Evolutionary conservation across 768 basidiomycete genomes (phyloP), one percentile per base, ranked within the genome.

Genomic region (Boletus edulis): DNA sequence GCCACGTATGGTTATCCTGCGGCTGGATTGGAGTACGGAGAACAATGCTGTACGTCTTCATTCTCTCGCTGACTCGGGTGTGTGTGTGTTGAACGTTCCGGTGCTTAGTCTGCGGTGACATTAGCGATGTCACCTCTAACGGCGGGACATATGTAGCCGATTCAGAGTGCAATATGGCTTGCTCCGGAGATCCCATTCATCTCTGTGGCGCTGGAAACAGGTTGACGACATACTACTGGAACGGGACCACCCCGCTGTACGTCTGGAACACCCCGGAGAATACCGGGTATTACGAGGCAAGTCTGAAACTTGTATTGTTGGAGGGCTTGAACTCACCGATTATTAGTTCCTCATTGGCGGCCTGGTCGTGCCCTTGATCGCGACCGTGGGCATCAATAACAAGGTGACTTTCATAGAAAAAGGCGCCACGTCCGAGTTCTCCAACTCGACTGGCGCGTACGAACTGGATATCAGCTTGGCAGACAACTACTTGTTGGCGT

Each of bases 341-440:
- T 18, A 34, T 17, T 46, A 81, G 76, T 75, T 75, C 62, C 66
- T 82, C 32, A 72, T 81, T 15, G 72, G 73, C 0, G 89, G 89
- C 3, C 76, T 89, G 31, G 76, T 89, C 49, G 83, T 89, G 13
- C 88, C 89, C 4, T 73, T 91, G 54, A 81, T 90, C 37, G 83
- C 86, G 4, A 91, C 89, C 0, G 73, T 92, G 35, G 88, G 89
- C 1, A 76, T 87, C 69, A 91, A 91, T 74, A 84, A 87, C 75
- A 92, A 91, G 64, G 84, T 91, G 45, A 80, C 84, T 1, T 88
- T 91, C 73, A 73, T 92, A 9, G 89, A 92, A 69, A 92, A 91
- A 67, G 71, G 52, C 3, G 86, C 87, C 10, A 89, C 88, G 27
- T 78, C 77, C 52, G 81, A 81, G 37, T 83, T 75, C 51, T 54